These are phyloP conservation scores for Aspergillus terreus DNA, from an alignment of 2,329 filamentous ascomycete genomes.

Conservation along the genomic window DNA sequence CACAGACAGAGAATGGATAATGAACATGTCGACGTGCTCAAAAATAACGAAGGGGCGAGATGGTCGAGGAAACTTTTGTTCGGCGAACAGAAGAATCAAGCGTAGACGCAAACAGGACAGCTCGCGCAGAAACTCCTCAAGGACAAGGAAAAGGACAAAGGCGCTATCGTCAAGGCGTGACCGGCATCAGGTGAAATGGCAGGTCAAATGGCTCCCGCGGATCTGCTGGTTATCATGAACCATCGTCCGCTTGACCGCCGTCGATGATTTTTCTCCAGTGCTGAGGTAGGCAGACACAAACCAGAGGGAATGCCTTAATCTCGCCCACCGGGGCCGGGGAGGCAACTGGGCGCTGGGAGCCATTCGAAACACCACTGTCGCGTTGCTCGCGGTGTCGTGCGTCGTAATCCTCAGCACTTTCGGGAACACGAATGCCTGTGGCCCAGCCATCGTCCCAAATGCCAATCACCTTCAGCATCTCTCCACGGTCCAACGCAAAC, in stretches of 20 bases:
- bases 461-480: conserved; percentile 96
- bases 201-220: conserved; percentile 6
- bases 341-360: conserved; percentile 57
- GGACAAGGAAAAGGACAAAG: conserved; percentile 13
- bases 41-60: neutral
- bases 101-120: neutral
- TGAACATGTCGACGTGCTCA: neutral
- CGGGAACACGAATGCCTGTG: conserved; percentile 78
- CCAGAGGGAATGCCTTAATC: conserved; percentile 95
- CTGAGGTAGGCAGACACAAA: conserved; percentile 91
- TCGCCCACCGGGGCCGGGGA: conserved; percentile 70
- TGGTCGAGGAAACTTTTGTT: neutral
- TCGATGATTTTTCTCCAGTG: conserved; percentile 98
- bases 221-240: conserved; percentile 13
- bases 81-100: neutral
- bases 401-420: conserved; percentile 87
- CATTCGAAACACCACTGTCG: conserved; percentile 89
- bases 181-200: conserved; percentile 21
- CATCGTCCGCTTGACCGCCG: conserved; percentile 56
- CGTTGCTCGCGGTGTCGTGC: conserved; percentile 70
- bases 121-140: neutral
- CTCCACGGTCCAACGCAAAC: conserved; percentile 86
- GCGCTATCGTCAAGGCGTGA: conserved; percentile 37
- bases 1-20: neutral
- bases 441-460: conserved; percentile 99